Evolutionary conservation across 2,329 filamentous ascomycete species (phyloP).

Genomic region (Coleophoma eucalyptorum): DNA sequence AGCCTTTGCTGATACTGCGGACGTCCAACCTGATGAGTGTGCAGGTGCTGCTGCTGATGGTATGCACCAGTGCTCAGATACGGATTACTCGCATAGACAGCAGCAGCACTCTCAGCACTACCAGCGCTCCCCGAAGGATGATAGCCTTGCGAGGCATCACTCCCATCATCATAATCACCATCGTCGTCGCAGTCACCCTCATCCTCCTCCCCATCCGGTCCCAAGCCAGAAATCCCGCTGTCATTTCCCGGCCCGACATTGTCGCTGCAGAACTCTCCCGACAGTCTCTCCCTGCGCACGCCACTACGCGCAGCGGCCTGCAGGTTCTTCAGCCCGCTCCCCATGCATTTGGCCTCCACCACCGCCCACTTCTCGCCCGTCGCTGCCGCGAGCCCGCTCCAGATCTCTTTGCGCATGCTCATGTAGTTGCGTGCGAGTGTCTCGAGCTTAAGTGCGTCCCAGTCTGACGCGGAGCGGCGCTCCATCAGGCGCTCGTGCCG

Average conservation of each 20-base stretch:
- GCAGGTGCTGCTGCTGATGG: no score
- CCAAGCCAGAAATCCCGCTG: constrained; percentile 60
- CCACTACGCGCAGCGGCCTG: constrained; percentile 65
- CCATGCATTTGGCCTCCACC: constrained; percentile 72
- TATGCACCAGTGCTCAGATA: no score
- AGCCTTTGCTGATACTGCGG: constrained; percentile 28
- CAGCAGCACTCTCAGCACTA: constrained; percentile 9
- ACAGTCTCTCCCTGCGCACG: constrained; percentile 58
- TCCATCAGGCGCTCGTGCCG: constrained; percentile 83
- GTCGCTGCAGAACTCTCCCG: constrained; percentile 25
- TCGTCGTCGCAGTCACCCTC: constrained; percentile 13
- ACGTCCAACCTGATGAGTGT: not conserved
- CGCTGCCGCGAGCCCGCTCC: constrained; percentile 67
- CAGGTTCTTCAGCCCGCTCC: constrained; percentile 78
- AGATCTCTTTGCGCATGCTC: constrained; percentile 75
- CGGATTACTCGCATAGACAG: not conserved
- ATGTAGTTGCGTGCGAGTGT: constrained; percentile 75
- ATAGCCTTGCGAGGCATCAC: not conserved
- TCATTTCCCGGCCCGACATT: constrained; percentile 41
- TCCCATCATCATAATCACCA: not conserved
- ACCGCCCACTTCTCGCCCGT: constrained; percentile 83
- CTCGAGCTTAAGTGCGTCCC: constrained; percentile 74
- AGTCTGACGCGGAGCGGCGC: constrained; percentile 55
- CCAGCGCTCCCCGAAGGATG: constrained; percentile 2
- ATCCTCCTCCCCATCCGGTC: constrained; percentile 50